These are phyloP conservation scores for Candolleomyces eurysporus DNA, from an alignment of 768 basidiomycete species.

Conservation along the genomic window DNA sequence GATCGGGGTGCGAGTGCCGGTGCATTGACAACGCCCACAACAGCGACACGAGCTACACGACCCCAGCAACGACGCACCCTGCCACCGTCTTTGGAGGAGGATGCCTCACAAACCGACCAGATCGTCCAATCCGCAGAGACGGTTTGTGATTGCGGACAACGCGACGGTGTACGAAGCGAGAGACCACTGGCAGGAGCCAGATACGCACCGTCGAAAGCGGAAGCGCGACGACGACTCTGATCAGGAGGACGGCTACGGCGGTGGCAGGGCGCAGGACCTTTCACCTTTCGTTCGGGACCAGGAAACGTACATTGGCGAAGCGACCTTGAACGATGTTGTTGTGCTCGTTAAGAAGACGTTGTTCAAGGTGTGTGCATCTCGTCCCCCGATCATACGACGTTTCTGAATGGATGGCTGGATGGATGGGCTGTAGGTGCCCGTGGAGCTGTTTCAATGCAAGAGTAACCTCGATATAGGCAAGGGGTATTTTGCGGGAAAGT, in stretches of 20 bases:
- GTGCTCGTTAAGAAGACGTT: constrained; percentile 42
- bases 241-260: constrained; percentile 6
- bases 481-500: neutral
- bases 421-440: neutral
- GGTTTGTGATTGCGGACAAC: constrained; percentile 30
- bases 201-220: constrained; percentile 23
- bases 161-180: constrained; percentile 30
- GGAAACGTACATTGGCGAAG: constrained; percentile 36
- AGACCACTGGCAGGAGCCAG: constrained; percentile 23
- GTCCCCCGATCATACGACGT: neutral
- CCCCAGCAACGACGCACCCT: no score
- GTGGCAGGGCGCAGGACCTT: neutral
- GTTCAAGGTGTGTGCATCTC: constrained; percentile 42
- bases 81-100: neutral
- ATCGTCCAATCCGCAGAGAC: constrained; percentile 3
- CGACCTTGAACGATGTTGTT: constrained; percentile 31
- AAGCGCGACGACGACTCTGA: constrained; percentile 23
- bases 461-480: neutral
- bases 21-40: no score
- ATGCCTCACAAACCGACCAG: neutral
- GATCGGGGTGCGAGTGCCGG: no score
- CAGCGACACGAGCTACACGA: no score
- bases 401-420: neutral
- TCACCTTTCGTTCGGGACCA: constrained; percentile 24
- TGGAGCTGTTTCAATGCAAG: constrained; percentile 21